phyloP scores from a whole-genome alignment of 768 basidiomycete species.

The Pholiota molesta region DNA sequence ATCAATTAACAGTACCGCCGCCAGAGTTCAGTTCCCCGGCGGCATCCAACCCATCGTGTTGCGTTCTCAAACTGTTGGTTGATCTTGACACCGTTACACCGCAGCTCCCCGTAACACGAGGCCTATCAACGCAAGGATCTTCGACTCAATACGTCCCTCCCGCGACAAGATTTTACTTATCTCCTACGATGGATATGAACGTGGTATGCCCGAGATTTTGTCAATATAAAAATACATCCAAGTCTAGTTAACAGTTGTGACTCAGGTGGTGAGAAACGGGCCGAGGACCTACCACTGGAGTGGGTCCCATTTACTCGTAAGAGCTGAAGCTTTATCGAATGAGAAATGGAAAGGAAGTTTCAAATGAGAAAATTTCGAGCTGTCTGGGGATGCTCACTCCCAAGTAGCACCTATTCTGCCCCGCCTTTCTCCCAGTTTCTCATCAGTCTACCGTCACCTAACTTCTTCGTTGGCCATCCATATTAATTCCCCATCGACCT shows the following conservation, averaged over 20 bases:
- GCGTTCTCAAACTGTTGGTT: conserved; percentile 1
- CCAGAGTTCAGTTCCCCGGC: not conserved
- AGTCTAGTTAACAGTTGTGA: not conserved
- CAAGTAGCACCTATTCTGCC: not conserved
- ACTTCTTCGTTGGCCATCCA: too few relatives aligned
- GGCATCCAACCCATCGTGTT: not conserved
- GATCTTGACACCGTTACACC: not conserved
- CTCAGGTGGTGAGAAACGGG: not conserved
- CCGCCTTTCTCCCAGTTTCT: too few relatives aligned
- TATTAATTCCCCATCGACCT: too few relatives aligned
- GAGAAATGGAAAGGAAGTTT: not conserved
- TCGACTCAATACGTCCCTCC: not conserved
- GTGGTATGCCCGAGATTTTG: not conserved
- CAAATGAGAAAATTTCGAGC: not conserved
- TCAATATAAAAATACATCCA: not conserved
- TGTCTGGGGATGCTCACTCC: not conserved
- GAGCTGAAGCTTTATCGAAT: not conserved
- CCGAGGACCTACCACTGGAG: not conserved
- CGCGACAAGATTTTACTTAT: not conserved
- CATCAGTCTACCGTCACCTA: too few relatives aligned
- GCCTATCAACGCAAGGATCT: not conserved
- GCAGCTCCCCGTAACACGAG: not conserved
- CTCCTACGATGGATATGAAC: not conserved
- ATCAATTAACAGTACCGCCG: not conserved
- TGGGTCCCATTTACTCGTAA: not conserved